Base-by-base conservation (phyloP, 1,139 yeast species). In the Blastobotrys persicus region DNA sequence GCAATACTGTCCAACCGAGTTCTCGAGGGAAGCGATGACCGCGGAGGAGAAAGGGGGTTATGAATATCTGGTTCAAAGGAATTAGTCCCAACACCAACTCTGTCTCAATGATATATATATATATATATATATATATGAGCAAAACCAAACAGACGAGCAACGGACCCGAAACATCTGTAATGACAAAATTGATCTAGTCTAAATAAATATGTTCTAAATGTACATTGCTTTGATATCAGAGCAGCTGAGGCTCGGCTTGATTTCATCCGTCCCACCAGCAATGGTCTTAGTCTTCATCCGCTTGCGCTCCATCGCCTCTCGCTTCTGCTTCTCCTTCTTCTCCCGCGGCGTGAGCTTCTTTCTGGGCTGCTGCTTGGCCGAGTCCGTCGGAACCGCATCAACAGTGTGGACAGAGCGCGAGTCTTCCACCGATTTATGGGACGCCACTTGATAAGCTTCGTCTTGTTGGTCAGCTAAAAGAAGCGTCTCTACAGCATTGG, bases 261-360 rank as follows among this genome's bases (percentile, higher is more conserved):
- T 17, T 13, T 34, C 42, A 12, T 33, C 32, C 11, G 35, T 14
- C 31, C 28, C 28, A 16, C 20, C 32, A 17, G n/a, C 12, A 11
- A n/a, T 33, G 20, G 39, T 14, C 14, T 34, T 17, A 16, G 13
- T 34, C 49, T 45, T 46, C 19, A 37, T 26, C 7, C 42, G 42
- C 46, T 55, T 55, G 28, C 68, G 57, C 19, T 63, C 68, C 37
- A 54, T 45, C 7, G 66, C 63, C 40, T 60, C 62, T 16, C 59
- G 55, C 45, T 65, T 64, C 48, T 64, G 68, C 20, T 55, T 49
- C 45, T 64, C 68, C 51, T 64, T 63, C 47, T 60, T 55, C 43
- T 64, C 66, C n/a, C 67, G 57, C 3, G 64, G 61, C 3, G 64
- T 59, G 44, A 54, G 48, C 13, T 41, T 44, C 38, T 37, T 37